Base-by-base conservation (phyloP, 805 yeast species). In the Yarrowia yakushimensis region DNA sequence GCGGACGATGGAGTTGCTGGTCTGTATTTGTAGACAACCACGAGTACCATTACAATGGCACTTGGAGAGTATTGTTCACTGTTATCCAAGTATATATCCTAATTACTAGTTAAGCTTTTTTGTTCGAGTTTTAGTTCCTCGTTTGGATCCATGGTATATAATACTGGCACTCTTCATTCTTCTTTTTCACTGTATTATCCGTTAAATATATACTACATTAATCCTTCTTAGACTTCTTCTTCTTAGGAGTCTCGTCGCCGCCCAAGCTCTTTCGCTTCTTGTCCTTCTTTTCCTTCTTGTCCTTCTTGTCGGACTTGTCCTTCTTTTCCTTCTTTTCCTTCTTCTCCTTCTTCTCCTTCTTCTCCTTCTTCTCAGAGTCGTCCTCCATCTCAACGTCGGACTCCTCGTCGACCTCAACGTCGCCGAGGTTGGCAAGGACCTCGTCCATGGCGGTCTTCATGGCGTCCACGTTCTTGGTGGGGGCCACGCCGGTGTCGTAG, bases 381-480 rank as follows among this genome's bases (percentile, higher is more conserved):
- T 69, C 71, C 59, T 67, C 73, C 43, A 67, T 72, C 25, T 62
- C 73, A 34, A 69, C 76, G 25, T 66, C 77, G 33, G 73, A 77
- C 63, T 71, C 74, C 69, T 83, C 74, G 64, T 77, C 81, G 65
- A 76, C 76, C 50, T 72, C 79, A 67, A 76, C 65, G 34, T 66
- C 72, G 62, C 69, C 73, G 45, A 71, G 69, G 66, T 70, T 68
- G 52, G 70, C 73, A 46, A 81, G 83, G 59, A 79, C 76, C 71
- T 87, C 81, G 62, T 86, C 85, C 77, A 94, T 82, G 63, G 98
- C 99, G 77, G 88, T 89, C 74, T 87, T 84, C 79, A 94, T 88
- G 68, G 98, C 98, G 69, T 90, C 96, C 43, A 93, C 78, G 74
- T 94, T 94, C 83, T 93, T 94, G 85, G 92, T 88, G 72, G 98